Evolutionary conservation across 495 filamentous ascomycete species (phyloP).

Genomic region (Bacidia gigantensis): DNA sequence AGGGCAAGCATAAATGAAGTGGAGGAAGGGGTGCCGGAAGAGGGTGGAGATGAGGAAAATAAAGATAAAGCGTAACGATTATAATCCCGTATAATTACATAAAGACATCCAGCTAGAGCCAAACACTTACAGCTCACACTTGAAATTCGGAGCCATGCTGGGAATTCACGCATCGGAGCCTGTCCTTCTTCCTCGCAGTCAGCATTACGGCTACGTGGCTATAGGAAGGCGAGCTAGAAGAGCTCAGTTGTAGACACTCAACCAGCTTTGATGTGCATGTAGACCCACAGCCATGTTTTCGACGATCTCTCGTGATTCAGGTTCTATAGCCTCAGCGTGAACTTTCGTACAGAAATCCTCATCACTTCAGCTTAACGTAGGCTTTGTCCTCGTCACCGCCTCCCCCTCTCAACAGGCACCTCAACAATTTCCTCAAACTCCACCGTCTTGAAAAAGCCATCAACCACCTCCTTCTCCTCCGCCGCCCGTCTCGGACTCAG

Average conservation of each 20-base stretch:
- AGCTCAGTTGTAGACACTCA: no score
- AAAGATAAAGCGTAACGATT: neutral
- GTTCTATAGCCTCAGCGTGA: no score
- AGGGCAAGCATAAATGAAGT: neutral
- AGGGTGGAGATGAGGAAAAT: neutral
- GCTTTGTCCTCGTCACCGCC: neutral
- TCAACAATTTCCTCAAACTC: slow-evolving; percentile 66
- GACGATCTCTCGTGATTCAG: no score
- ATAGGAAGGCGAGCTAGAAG: no score
- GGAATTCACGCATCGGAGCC: no score
- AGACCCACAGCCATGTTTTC: no score
- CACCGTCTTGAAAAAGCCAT: slow-evolving; percentile 56
- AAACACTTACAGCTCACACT: neutral
- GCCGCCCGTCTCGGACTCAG: slow-evolving; percentile 66
- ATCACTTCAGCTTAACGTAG: no score
- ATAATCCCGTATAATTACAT: neutral
- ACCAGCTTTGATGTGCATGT: no score
- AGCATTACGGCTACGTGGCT: no score
- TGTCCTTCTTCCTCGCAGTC: no score
- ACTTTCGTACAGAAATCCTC: no score
- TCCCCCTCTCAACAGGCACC: slow-evolving; percentile 28
- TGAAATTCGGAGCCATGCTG: no score
- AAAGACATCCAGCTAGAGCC: neutral
- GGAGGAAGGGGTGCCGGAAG: neutral
- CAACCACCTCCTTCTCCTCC: slow-evolving; percentile 52